A percentile compares a stretch with the other conserved stretches of the same genome.
Evolutionary conservation across 495 filamentous ascomycete species (phyloP).

Genomic region (Xeromyces bisporus): DNA sequence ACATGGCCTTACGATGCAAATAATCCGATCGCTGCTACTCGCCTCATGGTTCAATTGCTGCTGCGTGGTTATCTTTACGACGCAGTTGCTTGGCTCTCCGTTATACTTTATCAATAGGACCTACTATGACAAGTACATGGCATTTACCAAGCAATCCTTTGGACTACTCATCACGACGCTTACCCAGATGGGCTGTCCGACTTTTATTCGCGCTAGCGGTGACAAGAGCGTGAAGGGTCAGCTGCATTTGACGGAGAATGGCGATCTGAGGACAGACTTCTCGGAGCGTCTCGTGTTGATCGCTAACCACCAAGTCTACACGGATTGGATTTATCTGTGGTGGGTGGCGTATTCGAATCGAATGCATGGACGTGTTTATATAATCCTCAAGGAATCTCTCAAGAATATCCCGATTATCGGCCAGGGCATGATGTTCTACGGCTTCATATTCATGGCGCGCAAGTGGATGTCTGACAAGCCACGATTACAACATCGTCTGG

Average conservation of each 20-base stretch:
- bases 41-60: constrained; percentile 46
- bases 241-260: constrained; percentile 35
- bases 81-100: constrained; percentile 39
- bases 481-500: constrained; percentile 39
- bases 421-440: constrained; percentile 50
- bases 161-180: constrained; percentile 41
- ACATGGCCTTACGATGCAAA: constrained; percentile 47
- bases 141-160: constrained; percentile 48
- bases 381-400: constrained; percentile 52
- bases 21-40: constrained; percentile 46
- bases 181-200: constrained; percentile 46
- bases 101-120: constrained; percentile 43
- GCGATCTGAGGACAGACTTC: constrained; percentile 37
- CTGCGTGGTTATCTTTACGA: constrained; percentile 31
- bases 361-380: constrained; percentile 54
- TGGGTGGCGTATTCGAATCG: constrained; percentile 46
- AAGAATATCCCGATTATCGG: constrained; percentile 48
- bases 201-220: constrained; percentile 41
- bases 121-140: constrained; percentile 47
- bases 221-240: constrained; percentile 43
- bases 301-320: constrained; percentile 55
- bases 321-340: constrained; percentile 58
- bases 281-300: constrained; percentile 46
- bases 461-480: constrained; percentile 49
- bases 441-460: constrained; percentile 53